Evolutionary conservation across 2,329 filamentous ascomycete species (phyloP).

Genomic region (Beauveria bassiana): DNA sequence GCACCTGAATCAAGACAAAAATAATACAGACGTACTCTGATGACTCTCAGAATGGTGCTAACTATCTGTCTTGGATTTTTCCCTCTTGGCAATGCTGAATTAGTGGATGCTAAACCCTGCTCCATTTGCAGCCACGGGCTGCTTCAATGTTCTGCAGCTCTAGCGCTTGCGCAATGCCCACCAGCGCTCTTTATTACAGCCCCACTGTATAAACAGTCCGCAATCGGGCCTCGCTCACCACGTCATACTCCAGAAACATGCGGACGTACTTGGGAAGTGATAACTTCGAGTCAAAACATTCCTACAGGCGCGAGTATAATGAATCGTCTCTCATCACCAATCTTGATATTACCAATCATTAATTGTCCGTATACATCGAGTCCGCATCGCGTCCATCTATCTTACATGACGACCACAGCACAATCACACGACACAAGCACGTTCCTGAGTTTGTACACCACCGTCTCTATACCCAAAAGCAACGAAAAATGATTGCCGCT

Average conservation of each 20-base stretch:
- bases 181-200: no score
- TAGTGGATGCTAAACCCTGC: no score
- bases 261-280: no score
- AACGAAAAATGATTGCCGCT: background rate
- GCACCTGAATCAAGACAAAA: no score
- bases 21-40: no score
- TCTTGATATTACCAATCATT: no score
- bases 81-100: background rate
- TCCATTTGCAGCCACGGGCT: background rate
- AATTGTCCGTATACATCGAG: background rate
- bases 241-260: no score
- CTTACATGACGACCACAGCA: background rate
- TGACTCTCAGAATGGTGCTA: no score
- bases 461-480: background rate
- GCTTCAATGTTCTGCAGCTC: background rate
- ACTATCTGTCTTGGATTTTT: background rate
- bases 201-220: no score
- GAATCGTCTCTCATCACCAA: background rate
- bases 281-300: no score
- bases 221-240: no score
- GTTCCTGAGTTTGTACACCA: background rate
- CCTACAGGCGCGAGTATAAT: background rate
- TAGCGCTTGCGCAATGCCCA: background rate
- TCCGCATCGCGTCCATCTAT: background rate
- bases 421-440: background rate